Evolutionary conservation across 805 yeast genomes (phyloP).

Genomic region (Zygosaccharomyces pseudorouxii): DNA sequence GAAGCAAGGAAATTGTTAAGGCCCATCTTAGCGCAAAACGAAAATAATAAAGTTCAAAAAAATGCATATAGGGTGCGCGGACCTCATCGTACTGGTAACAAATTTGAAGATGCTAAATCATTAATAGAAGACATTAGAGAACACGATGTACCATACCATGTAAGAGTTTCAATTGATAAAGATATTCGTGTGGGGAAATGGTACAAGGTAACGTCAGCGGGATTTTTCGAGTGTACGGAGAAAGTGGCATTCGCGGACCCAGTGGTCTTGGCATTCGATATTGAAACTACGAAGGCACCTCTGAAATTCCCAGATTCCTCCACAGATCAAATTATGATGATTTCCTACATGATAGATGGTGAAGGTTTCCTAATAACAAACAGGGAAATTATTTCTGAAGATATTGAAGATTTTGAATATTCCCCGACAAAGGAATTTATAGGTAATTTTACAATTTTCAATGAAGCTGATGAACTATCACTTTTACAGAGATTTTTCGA

Average conservation of each 20-base stretch:
- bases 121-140: conserved; percentile 77
- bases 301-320: conserved; percentile 91
- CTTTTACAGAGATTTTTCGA: conserved; percentile 75
- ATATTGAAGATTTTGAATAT: conserved; percentile 94
- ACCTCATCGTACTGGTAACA: conserved; percentile 20
- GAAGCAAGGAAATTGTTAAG: conserved; percentile 65
- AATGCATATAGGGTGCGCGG: conserved; percentile 48
- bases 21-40: conserved; percentile 70
- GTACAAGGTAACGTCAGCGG: conserved; percentile 73
- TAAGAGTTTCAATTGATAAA: conserved; percentile 89
- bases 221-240: conserved; percentile 52
- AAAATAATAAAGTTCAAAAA: conserved; percentile 53
- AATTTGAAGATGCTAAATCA: conserved; percentile 53
- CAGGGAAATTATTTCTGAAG: conserved; percentile 88
- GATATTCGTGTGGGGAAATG: conserved; percentile 91
- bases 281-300: conserved; percentile 96
- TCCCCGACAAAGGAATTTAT: conserved; percentile 96
- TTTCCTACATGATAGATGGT: conserved; percentile 98
- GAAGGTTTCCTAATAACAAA: conserved; percentile 92
- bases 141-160: conserved; percentile 95
- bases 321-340: conserved; percentile 95
- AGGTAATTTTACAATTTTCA: conserved; percentile 83
- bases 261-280: conserved; percentile 92
- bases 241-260: conserved; percentile 96
- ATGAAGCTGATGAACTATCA: conserved; percentile 80